phyloP scores from a whole-genome alignment of 495 filamentous ascomycete species.

The Aspergillus steynii region DNA sequence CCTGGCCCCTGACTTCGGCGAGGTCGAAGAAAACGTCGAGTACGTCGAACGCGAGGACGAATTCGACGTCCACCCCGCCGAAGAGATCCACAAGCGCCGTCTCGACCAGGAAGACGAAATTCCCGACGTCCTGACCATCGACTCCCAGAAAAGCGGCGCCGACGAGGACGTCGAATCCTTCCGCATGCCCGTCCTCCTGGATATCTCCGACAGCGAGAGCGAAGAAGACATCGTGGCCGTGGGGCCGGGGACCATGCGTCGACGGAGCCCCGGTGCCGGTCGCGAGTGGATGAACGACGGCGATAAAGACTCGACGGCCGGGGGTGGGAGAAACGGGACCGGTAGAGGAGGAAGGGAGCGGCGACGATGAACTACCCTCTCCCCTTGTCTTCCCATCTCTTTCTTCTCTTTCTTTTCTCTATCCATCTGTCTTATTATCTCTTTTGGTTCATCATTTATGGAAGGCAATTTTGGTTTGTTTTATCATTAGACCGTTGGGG shows the following conservation, averaged over 20 bases:
- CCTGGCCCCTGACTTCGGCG: slow-evolving; percentile 92
- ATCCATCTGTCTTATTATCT: slow-evolving; percentile 9
- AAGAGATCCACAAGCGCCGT: slow-evolving; percentile 88
- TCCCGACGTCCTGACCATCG: slow-evolving; percentile 81
- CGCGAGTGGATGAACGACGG: slow-evolving; percentile 42
- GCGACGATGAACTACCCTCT: slow-evolving; percentile 14
- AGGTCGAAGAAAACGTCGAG: slow-evolving; percentile 97
- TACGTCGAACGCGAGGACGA: slow-evolving; percentile 95
- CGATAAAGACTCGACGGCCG: slow-evolving; percentile 27
- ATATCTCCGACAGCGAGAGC: slow-evolving; percentile 71
- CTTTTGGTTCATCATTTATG: slow-evolving; percentile 2
- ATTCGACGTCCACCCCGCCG: slow-evolving; percentile 94
- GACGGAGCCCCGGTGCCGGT: slow-evolving; percentile 66
- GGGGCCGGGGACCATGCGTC: slow-evolving; percentile 78
- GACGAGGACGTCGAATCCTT: slow-evolving; percentile 62
- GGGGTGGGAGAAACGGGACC: slow-evolving; percentile 28
- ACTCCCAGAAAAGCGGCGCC: slow-evolving; percentile 57
- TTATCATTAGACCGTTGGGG: not conserved
- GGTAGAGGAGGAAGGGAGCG: slow-evolving; percentile 24
- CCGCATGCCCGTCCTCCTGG: slow-evolving; percentile 82
- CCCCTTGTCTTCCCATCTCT: not conserved
- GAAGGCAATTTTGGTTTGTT: not conserved
- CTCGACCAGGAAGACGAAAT: slow-evolving; percentile 87
- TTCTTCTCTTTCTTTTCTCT: not conserved
- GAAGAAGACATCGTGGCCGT: slow-evolving; percentile 90